phyloP scores from a whole-genome alignment of 1,139 yeast species.

The Oligophagozyma castellii region DNA sequence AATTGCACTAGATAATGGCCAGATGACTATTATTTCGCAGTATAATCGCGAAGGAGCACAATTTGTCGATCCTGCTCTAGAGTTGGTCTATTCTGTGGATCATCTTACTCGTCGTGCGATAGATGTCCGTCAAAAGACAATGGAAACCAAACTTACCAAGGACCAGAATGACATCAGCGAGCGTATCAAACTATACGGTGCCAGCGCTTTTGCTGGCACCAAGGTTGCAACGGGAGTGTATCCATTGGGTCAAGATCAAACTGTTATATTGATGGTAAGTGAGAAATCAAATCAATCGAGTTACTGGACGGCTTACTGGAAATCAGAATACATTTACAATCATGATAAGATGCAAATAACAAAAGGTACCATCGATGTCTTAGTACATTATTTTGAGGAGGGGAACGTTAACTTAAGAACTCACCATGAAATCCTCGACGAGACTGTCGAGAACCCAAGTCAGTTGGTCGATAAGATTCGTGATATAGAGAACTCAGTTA shows the following conservation, averaged over 20 bases:
- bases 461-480: constrained; percentile 46
- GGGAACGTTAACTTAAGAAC: constrained; percentile 80
- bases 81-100: constrained; percentile 49
- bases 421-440: constrained; percentile 28
- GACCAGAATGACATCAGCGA: constrained; percentile 6
- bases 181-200: constrained; percentile 26
- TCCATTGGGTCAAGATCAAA: constrained; percentile 29
- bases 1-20: constrained; percentile 25
- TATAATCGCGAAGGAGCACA: constrained; percentile 34
- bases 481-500: constrained; percentile 45
- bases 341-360: constrained; percentile 25
- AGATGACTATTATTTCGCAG: constrained; percentile 30
- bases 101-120: constrained; percentile 33
- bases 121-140: constrained; percentile 34
- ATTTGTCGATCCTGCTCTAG: constrained; percentile 34
- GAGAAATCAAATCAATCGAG: constrained; percentile 62
- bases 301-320: constrained; percentile 88
- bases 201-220: constrained; percentile 32
- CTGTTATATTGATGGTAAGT: constrained; percentile 49
- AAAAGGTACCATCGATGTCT: constrained; percentile 45
- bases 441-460: constrained; percentile 10
- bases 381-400: constrained; percentile 88
- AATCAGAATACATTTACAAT: constrained; percentile 43
- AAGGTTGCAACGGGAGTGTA: constrained; percentile 32
- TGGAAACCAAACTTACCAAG: constrained; percentile 7